These are phyloP conservation scores for Colletotrichum spinosum DNA, from an alignment of 2,329 filamentous ascomycete genomes.

Conservation along the genomic window DNA sequence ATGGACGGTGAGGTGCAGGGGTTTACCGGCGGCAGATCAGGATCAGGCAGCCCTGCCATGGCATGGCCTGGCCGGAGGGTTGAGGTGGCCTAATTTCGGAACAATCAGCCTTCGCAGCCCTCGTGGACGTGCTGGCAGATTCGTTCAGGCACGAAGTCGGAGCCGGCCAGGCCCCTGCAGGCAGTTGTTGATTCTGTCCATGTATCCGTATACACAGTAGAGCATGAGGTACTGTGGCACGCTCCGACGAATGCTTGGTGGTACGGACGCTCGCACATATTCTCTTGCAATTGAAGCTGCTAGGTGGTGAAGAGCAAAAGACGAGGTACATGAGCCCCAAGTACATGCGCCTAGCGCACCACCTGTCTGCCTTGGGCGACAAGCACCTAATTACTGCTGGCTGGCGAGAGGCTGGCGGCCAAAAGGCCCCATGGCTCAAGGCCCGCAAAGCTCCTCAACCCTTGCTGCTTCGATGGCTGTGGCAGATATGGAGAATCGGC, in stretches of 20 bases:
- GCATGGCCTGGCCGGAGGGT: slow-evolving; percentile 8
- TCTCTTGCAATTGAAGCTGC: too few species aligned
- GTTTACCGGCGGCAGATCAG: background rate
- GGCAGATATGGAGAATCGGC: slow-evolving; percentile 27
- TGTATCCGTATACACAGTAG: too few species aligned
- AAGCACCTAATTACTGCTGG: too few species aligned
- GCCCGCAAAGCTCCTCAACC: slow-evolving; percentile 23
- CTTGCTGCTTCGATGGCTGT: slow-evolving; percentile 27
- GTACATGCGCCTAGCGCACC: slow-evolving; percentile 3
- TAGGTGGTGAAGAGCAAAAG: too few species aligned
- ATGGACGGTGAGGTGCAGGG: slow-evolving; percentile 23
- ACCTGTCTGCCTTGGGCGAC: background rate
- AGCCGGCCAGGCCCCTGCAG: slow-evolving; percentile 3
- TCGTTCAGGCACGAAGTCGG: slow-evolving; percentile 12
- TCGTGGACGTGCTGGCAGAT: background rate
- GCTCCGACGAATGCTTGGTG: too few species aligned
- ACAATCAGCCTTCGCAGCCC: slow-evolving; percentile 13
- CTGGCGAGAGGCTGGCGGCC: too few species aligned
- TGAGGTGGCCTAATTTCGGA: slow-evolving; percentile 31
- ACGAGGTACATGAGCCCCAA: slow-evolving; percentile 5
- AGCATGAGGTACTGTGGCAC: too few species aligned
- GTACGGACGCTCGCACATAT: too few species aligned
- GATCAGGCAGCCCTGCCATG: too few species aligned
- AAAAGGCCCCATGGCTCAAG: background rate
- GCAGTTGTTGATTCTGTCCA: too few species aligned